Evolutionary conservation across 2,329 filamentous ascomycete genomes (phyloP), one percentile per base, ranked within the genome.

Genomic region (Pseudogymnoascus pannorum): DNA sequence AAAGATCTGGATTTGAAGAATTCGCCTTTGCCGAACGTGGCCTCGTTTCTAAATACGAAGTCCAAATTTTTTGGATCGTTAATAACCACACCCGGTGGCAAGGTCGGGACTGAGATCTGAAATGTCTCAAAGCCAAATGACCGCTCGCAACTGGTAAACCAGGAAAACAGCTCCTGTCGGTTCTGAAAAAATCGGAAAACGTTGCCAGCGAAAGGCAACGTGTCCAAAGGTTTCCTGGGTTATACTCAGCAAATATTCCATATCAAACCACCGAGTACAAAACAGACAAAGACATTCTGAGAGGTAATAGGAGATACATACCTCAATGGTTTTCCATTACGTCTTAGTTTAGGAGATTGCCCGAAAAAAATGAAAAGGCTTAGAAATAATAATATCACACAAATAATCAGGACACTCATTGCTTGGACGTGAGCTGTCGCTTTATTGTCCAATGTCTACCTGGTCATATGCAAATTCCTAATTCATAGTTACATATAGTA

Each of bases 41-140:
- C 78, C 67, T 87, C 83, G 63, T 85, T 78, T 69, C 80, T 84
- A 66, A 87, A 80, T 29, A 87, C 79, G 65, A 78, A 87, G 33
- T 87, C 85, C 1, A 88, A 76, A 64, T 85, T 86, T 61, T 74
- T 75, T 1, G 85, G 84, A 66, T 84, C 81, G 67, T 81, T 84
- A 68, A 88, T 81, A 51, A 88, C 80, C 18, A 87, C 81, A 3
- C 83, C 85, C 0, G 83, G 81, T 1, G 84, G 84, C 11, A 88
- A 71, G 0, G 81, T 82, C 1, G 85, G 85, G 11, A 87, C 85
- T 3, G 79, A 79, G 29, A 88, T 82, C 66, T 83, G 79, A 57
- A 86, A 81, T 0, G 85, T 87, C 70, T 86, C 82, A 60, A 79
- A 75, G 35, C 83, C 83, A 64, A 83, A 82, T 29, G 73, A 72